These are phyloP conservation scores for Chytriomyces confervae DNA, from an alignment of 192 early-diverging fungal species.

Conservation along the genomic window DNA sequence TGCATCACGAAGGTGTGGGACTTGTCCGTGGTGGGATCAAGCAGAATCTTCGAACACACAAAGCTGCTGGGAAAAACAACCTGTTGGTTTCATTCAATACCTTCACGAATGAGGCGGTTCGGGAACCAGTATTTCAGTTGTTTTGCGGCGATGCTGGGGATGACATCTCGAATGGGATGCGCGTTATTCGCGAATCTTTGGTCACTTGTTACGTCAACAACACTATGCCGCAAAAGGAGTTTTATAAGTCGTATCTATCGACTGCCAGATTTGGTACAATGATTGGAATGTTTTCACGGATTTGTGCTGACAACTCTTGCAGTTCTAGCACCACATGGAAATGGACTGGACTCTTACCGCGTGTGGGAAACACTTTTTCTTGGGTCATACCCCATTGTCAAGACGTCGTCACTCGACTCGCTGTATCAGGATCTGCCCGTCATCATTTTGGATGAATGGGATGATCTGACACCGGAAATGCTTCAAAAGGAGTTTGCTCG, in stretches of 20 bases:
- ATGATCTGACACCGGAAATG: background rate
- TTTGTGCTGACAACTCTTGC: background rate
- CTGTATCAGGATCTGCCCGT: conserved; percentile 12
- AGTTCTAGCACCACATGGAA: conserved; percentile 7
- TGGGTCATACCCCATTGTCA: conserved; percentile 5
- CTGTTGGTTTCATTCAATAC: conserved; percentile 23
- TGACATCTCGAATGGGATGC: too few relatives aligned
- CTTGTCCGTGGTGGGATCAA: background rate
- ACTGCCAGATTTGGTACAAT: background rate
- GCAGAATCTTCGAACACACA: background rate
- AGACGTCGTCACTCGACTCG: background rate
- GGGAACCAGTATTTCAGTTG: background rate
- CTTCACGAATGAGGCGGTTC: conserved; percentile 3
- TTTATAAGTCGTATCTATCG: background rate
- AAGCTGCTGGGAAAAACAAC: background rate
- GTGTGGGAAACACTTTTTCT: conserved; percentile 6
- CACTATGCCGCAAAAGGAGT: background rate
- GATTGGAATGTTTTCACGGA: background rate
- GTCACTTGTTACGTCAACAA: background rate
- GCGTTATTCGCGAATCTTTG: background rate
- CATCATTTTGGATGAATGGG: background rate
- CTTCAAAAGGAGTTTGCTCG: background rate
- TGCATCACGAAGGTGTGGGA: conserved; percentile 3
- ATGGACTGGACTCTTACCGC: conserved; percentile 2
- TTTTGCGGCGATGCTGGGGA: background rate